Percentiles rank a stretch among this genome's conserved stretches.
phyloP scores from a whole-genome alignment of 2,329 filamentous ascomycete species.

The Aspergillus pseudonomiae region DNA sequence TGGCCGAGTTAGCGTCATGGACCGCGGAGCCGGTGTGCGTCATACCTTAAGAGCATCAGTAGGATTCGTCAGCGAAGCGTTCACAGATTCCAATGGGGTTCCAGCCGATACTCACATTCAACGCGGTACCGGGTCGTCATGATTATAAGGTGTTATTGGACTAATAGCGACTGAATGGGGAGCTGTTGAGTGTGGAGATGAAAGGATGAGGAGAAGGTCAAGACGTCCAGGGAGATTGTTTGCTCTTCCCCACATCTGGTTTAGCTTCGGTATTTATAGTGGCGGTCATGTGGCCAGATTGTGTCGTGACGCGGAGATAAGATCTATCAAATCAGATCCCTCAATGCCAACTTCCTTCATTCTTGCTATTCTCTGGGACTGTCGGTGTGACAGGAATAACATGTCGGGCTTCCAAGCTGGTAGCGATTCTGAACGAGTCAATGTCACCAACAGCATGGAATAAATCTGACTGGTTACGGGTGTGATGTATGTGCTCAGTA shows the following conservation, averaged over 20 bases:
- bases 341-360: conserved; percentile 1
- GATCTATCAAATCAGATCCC: neutral
- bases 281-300: neutral
- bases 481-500: neutral
- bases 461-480: neutral
- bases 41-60: conserved; percentile 66
- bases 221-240: neutral
- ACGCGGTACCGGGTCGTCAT: conserved; percentile 60
- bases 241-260: neutral
- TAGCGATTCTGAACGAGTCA: neutral
- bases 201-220: neutral
- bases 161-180: neutral
- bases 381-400: neutral
- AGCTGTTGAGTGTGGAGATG: neutral
- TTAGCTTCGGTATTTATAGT: conserved; percentile 1
- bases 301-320: neutral
- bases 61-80: conserved; percentile 17
- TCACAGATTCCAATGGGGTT: neutral
- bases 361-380: neutral
- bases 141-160: neutral
- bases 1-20: conserved; percentile 38
- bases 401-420: neutral
- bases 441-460: neutral
- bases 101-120: conserved; percentile 63
- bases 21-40: neutral